These are phyloP conservation scores for Hirsutella minnesotensis DNA, from an alignment of 2,329 filamentous ascomycete genomes.

Conservation along the genomic window DNA sequence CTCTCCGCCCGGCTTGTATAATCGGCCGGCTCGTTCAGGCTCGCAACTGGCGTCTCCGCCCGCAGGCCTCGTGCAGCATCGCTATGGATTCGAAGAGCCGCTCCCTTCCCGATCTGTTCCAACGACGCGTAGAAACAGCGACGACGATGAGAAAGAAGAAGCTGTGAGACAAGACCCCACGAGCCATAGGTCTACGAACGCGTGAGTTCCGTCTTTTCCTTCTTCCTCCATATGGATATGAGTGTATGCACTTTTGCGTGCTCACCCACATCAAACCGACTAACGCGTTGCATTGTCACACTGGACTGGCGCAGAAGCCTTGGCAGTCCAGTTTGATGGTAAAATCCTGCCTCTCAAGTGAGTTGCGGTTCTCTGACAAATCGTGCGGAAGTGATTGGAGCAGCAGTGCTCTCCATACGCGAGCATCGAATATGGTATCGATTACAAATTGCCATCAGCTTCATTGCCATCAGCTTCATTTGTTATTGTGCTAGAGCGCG, in stretches of 20 bases:
- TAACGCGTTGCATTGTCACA: too few relatives aligned
- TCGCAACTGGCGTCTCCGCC: conserved; percentile 73
- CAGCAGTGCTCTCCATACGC: too few relatives aligned
- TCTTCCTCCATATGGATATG: conserved; percentile 5
- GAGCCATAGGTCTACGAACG: conserved; percentile 61
- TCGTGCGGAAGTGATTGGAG: too few relatives aligned
- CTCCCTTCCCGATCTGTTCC: conserved; percentile 78
- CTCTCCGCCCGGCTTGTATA: conserved; percentile 65
- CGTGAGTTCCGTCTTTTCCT: conserved; percentile 49
- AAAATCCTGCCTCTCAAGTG: background rate
- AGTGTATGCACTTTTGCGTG: too few relatives aligned
- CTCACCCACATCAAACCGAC: too few relatives aligned
- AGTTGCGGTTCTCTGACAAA: background rate
- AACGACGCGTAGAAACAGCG: conserved; percentile 77
- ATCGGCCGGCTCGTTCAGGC: conserved; percentile 62
- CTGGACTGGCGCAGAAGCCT: too few relatives aligned
- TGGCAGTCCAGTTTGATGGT: too few relatives aligned
- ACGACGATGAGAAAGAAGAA: conserved; percentile 78
- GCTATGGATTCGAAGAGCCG: conserved; percentile 38
- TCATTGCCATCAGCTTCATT: too few relatives aligned
- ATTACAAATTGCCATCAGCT: too few relatives aligned
- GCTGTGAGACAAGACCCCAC: conserved; percentile 57
- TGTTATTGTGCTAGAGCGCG: too few relatives aligned
- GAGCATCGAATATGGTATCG: too few relatives aligned
- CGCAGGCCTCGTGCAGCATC: conserved; percentile 45